phyloP scores from a whole-genome alignment of 2,329 filamentous ascomycete genomes.

The Verticillium tricorpus region DNA sequence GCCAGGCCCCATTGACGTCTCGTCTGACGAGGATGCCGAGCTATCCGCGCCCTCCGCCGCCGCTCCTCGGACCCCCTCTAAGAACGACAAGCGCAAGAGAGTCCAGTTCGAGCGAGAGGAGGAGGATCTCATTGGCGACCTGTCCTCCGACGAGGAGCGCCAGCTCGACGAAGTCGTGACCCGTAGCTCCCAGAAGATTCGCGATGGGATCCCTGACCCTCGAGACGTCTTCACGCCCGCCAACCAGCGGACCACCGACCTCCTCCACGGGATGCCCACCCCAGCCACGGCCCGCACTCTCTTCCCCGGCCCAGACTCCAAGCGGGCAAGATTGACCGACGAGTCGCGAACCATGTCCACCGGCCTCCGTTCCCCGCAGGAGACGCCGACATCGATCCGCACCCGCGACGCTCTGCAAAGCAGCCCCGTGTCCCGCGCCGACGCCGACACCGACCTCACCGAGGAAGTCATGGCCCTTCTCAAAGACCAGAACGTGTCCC shows the following conservation, averaged over 20 bases:
- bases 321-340: conserved; percentile 28
- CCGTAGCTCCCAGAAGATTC: conserved; percentile 23
- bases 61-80: conserved; percentile 14
- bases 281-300: conserved; percentile 29
- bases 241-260: conserved; percentile 4
- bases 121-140: conserved; percentile 24
- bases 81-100: conserved; percentile 23
- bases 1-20: not conserved
- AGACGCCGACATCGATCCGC: conserved; percentile 10
- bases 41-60: not conserved
- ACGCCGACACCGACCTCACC: conserved; percentile 30
- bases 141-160: conserved; percentile 34
- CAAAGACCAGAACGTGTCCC: conserved; percentile 33
- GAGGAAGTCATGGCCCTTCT: conserved; percentile 47
- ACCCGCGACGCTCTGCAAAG: conserved; percentile 1
- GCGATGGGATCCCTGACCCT: not conserved
- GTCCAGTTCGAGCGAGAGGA: conserved; percentile 17
- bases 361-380: conserved; percentile 10
- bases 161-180: conserved; percentile 31
- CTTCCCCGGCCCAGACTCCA: conserved; percentile 23
- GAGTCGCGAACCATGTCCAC: conserved; percentile 10
- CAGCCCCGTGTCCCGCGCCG: conserved; percentile 5
- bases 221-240: not conserved
- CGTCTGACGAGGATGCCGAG: conserved; percentile 7
- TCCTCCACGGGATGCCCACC: conserved; percentile 22